A percentile compares a stretch with the other conserved stretches of the same genome.
Evolutionary conservation across 2,329 filamentous ascomycete genomes (phyloP).

Genomic region (Exserohilum turcica): DNA sequence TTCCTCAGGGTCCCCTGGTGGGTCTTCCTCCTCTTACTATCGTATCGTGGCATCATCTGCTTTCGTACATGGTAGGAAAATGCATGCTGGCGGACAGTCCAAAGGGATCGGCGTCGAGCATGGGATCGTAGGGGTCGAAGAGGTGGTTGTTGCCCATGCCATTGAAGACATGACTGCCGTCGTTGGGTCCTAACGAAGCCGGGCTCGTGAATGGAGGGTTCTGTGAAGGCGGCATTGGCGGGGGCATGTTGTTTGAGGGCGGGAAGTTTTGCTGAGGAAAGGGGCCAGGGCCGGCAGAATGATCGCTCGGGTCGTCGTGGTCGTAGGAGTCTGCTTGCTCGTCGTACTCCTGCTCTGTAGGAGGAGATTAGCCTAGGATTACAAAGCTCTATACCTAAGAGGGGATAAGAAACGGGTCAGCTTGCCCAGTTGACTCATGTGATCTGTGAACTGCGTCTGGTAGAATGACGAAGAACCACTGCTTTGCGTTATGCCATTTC

Average conservation of each 20-base stretch:
- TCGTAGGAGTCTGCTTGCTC: conserved; percentile 88
- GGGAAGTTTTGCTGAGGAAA: conserved; percentile 64
- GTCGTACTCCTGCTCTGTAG: conserved; percentile 95
- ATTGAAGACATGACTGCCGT: conserved; percentile 48
- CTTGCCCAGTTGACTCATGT: conserved; percentile 96
- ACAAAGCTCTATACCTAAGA: conserved; percentile 63
- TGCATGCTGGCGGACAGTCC: conserved; percentile 94
- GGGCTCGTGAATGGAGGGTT: conserved; percentile 44
- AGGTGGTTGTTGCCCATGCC: conserved; percentile 58
- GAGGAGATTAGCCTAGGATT: conserved; percentile 71
- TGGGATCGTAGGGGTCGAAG: conserved; percentile 78
- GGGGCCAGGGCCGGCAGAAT: conserved; percentile 70
- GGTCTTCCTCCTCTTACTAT: conserved; percentile 13
- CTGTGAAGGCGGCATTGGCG: conserved; percentile 46
- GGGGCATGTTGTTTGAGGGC: conserved; percentile 49
- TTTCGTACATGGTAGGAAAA: conserved; percentile 76
- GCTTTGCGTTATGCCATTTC: conserved; percentile 45
- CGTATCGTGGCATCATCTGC: conserved; percentile 38
- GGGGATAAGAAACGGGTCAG: conserved; percentile 59
- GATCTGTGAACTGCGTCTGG: conserved; percentile 86
- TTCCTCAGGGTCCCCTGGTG: conserved; percentile 4
- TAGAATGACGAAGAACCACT: conserved; percentile 67
- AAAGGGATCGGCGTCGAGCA: conserved; percentile 91
- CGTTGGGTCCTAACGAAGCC: conserved; percentile 39
- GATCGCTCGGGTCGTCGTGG: conserved; percentile 69